Conservation (phyloP, 2,329 filamentous ascomycete species). For the Apiospora malaysiana region DNA sequence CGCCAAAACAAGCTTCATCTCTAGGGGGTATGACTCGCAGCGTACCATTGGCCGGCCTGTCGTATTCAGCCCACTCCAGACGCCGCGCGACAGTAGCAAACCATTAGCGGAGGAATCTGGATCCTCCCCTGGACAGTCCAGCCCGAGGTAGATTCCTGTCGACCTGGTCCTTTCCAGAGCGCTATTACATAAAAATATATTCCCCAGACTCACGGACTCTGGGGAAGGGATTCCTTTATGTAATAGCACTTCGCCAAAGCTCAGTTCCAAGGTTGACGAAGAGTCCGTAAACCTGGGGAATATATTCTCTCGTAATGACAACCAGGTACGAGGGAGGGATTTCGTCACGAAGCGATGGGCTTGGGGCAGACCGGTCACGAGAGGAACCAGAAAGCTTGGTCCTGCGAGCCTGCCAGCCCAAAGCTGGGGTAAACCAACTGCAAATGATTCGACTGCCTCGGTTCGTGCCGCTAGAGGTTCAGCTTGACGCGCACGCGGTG, state of each 20-base stretch:
- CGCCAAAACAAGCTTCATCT: slow-evolving; percentile 12
- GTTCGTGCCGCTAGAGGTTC: slow-evolving; percentile 9
- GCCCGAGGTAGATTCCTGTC: neutral
- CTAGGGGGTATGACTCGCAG: slow-evolving; percentile 7
- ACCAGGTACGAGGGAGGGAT: neutral
- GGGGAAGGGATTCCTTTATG: slow-evolving; percentile 9
- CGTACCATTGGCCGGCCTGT: neutral
- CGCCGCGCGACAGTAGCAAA: slow-evolving; percentile 5
- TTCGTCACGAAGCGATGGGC: neutral
- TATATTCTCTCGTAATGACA: slow-evolving; percentile 9
- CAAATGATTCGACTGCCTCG: neutral
- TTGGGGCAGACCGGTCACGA: neutral
- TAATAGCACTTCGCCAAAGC: neutral
- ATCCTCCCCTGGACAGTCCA: neutral
- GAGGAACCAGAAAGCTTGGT: neutral
- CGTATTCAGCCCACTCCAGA: neutral
- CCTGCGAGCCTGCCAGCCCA: neutral
- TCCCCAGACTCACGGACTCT: neutral
- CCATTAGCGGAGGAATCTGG: neutral
- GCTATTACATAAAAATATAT: too few species aligned
- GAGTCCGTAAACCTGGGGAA: slow-evolving; percentile 6
- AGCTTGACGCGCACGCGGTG: neutral
- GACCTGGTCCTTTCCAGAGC: neutral
- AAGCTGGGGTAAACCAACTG: slow-evolving; percentile 3
- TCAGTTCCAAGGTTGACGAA: too few species aligned